phyloP scores from a whole-genome alignment of 1,139 yeast species.

The Geotrichum fermentans region DNA sequence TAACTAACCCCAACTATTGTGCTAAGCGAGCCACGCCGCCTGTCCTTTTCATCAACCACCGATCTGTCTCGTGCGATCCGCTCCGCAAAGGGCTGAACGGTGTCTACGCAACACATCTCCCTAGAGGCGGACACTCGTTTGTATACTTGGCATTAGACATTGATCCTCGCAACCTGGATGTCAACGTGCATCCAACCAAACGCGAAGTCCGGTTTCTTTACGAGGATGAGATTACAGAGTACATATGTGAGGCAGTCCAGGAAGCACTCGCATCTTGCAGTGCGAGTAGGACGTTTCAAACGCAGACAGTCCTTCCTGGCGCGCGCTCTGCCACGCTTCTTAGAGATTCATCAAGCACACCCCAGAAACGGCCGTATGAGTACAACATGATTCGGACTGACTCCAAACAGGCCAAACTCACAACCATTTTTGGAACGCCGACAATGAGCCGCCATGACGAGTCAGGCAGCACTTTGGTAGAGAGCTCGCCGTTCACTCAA shows the following conservation, averaged over 20 bases:
- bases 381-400: conserved; percentile 56
- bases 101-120: conserved; percentile 61
- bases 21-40: conserved; percentile 66
- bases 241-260: conserved; percentile 50
- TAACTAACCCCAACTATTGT: conserved; percentile 67
- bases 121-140: conserved; percentile 77
- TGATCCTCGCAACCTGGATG: conserved; percentile 71
- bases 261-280: conserved; percentile 55
- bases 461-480: neutral
- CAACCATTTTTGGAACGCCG: conserved; percentile 39
- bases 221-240: conserved; percentile 80
- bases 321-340: conserved; percentile 6
- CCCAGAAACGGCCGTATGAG: conserved; percentile 32
- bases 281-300: conserved; percentile 60
- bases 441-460: neutral
- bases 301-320: conserved; percentile 49
- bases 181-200: conserved; percentile 93
- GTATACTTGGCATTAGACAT: conserved; percentile 66
- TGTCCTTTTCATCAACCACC: conserved; percentile 75
- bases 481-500: neutral
- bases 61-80: conserved; percentile 81
- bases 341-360: conserved; percentile 12
- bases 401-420: conserved; percentile 56
- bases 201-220: conserved; percentile 80
- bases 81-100: conserved; percentile 63